Evolutionary conservation across 768 basidiomycete genomes (phyloP), one percentile per base, ranked within the genome.

Genomic region (Russula abietina): DNA sequence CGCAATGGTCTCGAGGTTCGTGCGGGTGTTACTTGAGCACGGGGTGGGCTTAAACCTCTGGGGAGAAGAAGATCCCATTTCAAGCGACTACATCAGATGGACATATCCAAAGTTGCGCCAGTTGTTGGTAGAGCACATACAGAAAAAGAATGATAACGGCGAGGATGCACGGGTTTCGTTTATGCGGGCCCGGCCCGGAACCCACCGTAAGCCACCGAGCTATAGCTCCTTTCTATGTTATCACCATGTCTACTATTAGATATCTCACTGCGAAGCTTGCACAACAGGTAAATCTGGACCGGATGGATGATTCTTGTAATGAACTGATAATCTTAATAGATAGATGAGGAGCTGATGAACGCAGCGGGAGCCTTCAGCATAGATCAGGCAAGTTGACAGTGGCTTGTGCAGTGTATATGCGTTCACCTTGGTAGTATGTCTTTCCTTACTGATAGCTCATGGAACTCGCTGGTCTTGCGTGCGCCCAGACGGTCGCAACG

Each of bases 381-480:
- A 48, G 95, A 98, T 70, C 96, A 96, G 81, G 93, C 87, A 62
- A 59, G 70, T 57, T 33, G 54, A 16, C 19, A 49, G 9, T 22
- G 24, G 28, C 6, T 48, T 30, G 28, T n/a, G 22, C 60, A 14
- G 28, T n/a, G 22, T 61, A 14, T 10, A 36, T 38, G 11, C 6
- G 7, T 43, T 46, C 22, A 46, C 28, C 38, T 51, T 24, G 45
- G 52, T 17, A 45, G 1, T 36, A 19, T 22, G 46, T 57, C 38
- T 65, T 30, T 39, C 32, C 36, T 11, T 12, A 33, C 33, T 12
- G 1, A 22, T 71, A 96, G 92, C 77, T 98, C 33, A 97, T 98
- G 93, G 96, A 98, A 71, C 82, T 98, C 14, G 96, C 96, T 33
- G 97, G 97, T 1, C 77, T 98, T 11, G 88, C 96, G 1, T 95